These are phyloP conservation scores for Mycothermus thermophilus DNA, from an alignment of 495 filamentous ascomycete species.

Conservation along the genomic window DNA sequence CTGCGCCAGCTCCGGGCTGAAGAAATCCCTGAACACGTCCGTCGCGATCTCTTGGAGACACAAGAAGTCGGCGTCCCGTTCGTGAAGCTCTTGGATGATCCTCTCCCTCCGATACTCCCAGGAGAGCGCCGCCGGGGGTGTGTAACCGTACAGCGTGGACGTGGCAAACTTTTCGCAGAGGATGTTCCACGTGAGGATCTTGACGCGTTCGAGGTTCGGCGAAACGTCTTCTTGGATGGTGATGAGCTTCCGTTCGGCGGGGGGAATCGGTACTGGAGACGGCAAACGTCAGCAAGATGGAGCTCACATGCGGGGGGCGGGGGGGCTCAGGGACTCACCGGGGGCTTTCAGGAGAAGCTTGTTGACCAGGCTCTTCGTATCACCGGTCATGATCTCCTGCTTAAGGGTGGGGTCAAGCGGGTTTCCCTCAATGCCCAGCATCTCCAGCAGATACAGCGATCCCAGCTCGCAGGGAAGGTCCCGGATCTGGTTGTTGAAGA, in stretches of 20 bases:
- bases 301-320: too few relatives aligned
- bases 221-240: slow-evolving; percentile 38
- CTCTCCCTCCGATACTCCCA: slow-evolving; percentile 77
- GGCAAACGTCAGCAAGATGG: slow-evolving; percentile 2
- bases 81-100: slow-evolving; percentile 66
- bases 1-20: slow-evolving; percentile 66
- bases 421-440: slow-evolving; percentile 86
- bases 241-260: slow-evolving; percentile 33
- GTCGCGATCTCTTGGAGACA: slow-evolving; percentile 87
- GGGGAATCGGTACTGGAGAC: slow-evolving; percentile 50
- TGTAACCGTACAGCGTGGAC: slow-evolving; percentile 71
- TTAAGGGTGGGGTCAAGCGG: slow-evolving; percentile 59
- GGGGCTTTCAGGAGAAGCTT: slow-evolving; percentile 69
- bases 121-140: slow-evolving; percentile 56
- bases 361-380: slow-evolving; percentile 71
- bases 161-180: slow-evolving; percentile 89
- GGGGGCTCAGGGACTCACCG: slow-evolving; percentile 39
- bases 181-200: slow-evolving; percentile 83
- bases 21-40: slow-evolving; percentile 80
- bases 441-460: slow-evolving; percentile 70
- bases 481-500: slow-evolving; percentile 81
- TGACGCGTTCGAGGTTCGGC: slow-evolving; percentile 41
- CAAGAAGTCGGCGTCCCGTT: slow-evolving; percentile 73
- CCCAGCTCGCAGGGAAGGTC: slow-evolving; percentile 77
- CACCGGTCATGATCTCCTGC: slow-evolving; percentile 65